Evolutionary conservation across 768 basidiomycete genomes (phyloP).

Genomic region (Sutorius australiensis): DNA sequence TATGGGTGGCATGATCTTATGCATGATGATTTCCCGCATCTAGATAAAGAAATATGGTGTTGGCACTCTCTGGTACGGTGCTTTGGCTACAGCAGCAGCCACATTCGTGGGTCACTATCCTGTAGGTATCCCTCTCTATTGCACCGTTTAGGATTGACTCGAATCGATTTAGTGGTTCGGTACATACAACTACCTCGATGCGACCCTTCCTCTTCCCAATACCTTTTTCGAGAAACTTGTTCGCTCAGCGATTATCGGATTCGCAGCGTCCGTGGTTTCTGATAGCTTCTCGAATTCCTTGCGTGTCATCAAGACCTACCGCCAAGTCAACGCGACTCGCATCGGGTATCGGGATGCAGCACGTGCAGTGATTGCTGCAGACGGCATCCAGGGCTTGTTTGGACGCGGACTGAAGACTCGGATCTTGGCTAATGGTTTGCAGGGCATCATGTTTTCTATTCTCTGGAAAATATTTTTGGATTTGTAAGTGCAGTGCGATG

Average conservation of each 20-base stretch:
- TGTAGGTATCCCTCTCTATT: conserved; percentile 36
- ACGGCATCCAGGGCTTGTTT: conserved; percentile 78
- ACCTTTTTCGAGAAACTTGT: conserved; percentile 54
- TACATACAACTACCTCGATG: conserved; percentile 80
- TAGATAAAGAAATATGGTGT: conserved; percentile 76
- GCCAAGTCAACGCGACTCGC: conserved; percentile 81
- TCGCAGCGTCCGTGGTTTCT: conserved; percentile 78
- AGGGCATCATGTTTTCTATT: conserved; percentile 87
- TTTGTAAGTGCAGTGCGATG: conserved; percentile 50
- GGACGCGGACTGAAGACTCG: conserved; percentile 89
- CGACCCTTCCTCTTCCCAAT: conserved; percentile 52
- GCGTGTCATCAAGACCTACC: conserved; percentile 91
- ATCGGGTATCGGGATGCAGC: conserved; percentile 82
- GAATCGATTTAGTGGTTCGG: conserved; percentile 63
- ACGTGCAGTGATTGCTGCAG: conserved; percentile 64
- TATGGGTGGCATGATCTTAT: not conserved
- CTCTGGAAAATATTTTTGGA: conserved; percentile 92
- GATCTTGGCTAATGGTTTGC: conserved; percentile 85
- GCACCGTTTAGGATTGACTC: not conserved
- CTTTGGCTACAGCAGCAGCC: conserved; percentile 86
- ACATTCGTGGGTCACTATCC: conserved; percentile 94
- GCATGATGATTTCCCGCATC: not conserved
- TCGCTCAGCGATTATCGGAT: conserved; percentile 90
- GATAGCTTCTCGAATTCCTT: conserved; percentile 87
- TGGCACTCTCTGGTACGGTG: conserved; percentile 83